Evolutionary conservation across 352 stramenopile species (phyloP).

Genomic region (Globisporangium nunn): DNA sequence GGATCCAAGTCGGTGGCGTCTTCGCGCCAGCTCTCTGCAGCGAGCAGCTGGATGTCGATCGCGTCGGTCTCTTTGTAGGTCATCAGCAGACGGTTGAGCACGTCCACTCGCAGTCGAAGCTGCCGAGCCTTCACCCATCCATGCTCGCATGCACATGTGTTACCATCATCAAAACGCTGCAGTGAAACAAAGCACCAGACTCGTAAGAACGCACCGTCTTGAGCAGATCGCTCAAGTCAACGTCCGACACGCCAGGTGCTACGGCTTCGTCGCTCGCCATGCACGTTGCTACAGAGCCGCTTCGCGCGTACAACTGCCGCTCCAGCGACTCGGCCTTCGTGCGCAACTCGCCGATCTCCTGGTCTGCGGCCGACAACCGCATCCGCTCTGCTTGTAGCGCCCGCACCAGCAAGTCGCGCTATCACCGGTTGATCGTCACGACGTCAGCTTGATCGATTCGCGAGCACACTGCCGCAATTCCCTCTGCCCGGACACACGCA

Average conservation of each 20-base stretch:
- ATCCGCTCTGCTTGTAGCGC: constrained; percentile 12
- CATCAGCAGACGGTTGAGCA: constrained; percentile 24
- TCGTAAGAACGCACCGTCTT: background rate
- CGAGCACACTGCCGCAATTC: background rate
- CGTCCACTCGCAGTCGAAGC: constrained; percentile 18
- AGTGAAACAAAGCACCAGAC: background rate
- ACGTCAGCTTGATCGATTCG: background rate
- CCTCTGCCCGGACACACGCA: constrained; percentile 7
- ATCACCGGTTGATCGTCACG: background rate
- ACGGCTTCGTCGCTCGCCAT: too few species aligned
- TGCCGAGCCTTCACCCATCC: constrained; percentile 17
- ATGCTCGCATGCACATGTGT: background rate
- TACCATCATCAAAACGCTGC: background rate
- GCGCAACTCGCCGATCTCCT: constrained; percentile 9
- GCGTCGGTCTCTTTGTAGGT: constrained; percentile 25
- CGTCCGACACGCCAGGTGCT: too few species aligned
- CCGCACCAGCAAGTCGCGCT: constrained; percentile 17
- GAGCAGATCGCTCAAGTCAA: background rate
- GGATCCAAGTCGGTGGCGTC: background rate
- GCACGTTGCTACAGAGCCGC: background rate
- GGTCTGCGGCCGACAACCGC: constrained; percentile 5
- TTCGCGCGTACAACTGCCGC: background rate
- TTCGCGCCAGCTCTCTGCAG: constrained; percentile 5
- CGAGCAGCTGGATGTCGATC: constrained; percentile 28
- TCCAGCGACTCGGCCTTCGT: constrained; percentile 5